Evolutionary conservation across 805 yeast genomes (phyloP), one percentile per base, ranked within the genome.

Genomic region (Starmerella bombicola): DNA sequence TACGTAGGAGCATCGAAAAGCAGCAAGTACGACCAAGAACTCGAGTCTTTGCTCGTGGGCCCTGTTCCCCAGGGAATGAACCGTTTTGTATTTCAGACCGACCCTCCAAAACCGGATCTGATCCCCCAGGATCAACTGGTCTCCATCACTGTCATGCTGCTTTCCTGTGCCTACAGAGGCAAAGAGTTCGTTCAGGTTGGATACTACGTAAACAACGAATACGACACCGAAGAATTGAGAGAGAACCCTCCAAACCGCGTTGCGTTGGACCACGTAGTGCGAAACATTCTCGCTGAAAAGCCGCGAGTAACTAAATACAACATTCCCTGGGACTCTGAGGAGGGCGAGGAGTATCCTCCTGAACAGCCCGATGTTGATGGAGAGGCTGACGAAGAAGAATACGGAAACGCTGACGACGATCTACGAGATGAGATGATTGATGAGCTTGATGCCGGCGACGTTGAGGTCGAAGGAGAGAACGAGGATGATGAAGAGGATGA

Each of bases 51-150:
- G 29, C 65, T 91, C n/a, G 99, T 91, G 3, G 99, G 99, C 0
- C 99, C 99, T 0, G 94, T 91, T 2, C 99, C 98, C 0, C 94
- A 91, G 2, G 99, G 99, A 1, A 76, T 88, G 30, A 91, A 91
- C 58, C 85, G 88, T 61, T 91, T 91, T 55, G 70, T 86, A 9
- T 80, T 91, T 59, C 75, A 82, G 16, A 96, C 97, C 0, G 97
- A 93, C 55, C 94, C 99, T 0, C 99, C 99, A 1, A 76, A 88
- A 1, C 93, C 96, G 0, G 97, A 88, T 52, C 63, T 86, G 51
- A 91, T 91, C 50, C 99, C 99, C 0, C 95, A 95, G 3, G 78
- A 84, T 50, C 98, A 91, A 59, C 69, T 91, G 48, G 96, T 91
- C 12, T 76, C 88, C 46, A 97, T 91, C 31, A 91, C 99, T 0